These are phyloP conservation scores for Solanum chaucha DNA, from an alignment of 257 asterid genomes.

Conservation along the genomic window DNA sequence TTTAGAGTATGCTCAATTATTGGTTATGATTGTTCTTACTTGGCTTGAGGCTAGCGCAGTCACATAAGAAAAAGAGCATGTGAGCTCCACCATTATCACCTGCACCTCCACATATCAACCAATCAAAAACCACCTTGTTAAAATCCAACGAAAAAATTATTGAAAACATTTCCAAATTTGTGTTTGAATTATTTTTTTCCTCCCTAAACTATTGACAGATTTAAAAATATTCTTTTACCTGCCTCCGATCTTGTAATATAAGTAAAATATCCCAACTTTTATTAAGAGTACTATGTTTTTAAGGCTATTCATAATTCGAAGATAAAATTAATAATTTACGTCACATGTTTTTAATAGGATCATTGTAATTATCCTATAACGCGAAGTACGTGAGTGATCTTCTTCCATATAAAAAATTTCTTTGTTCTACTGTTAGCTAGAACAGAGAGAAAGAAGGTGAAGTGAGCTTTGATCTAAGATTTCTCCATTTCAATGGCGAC, in stretches of 20 bases:
- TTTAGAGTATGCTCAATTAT: neutral
- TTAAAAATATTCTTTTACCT: no score
- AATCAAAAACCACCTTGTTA: neutral
- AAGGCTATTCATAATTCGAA: no score
- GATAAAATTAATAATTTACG: no score
- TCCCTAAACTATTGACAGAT: rapidly evolving
- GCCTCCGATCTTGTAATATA: rapidly evolving
- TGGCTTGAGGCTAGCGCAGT: neutral
- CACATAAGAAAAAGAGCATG: neutral
- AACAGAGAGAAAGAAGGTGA: neutral
- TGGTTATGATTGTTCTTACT: neutral
- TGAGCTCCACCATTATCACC: neutral
- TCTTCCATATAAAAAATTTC: neutral
- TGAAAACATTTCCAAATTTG: no score
- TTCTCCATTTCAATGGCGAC: slow-evolving; percentile 31
- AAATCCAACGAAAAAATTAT: no score
- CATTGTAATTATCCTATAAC: neutral
- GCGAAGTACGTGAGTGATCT: neutral
- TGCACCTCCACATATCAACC: neutral
- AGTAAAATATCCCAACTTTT: no score
- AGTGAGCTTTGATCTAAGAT: neutral
- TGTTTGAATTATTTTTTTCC: no score
- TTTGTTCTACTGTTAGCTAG: neutral
- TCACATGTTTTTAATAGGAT: no score
- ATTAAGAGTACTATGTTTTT: no score